Percentiles rank a stretch among this genome's conserved stretches.
phyloP scores from a whole-genome alignment of 2,329 filamentous ascomycete species.

The Xylariomycetidae sp. region DNA sequence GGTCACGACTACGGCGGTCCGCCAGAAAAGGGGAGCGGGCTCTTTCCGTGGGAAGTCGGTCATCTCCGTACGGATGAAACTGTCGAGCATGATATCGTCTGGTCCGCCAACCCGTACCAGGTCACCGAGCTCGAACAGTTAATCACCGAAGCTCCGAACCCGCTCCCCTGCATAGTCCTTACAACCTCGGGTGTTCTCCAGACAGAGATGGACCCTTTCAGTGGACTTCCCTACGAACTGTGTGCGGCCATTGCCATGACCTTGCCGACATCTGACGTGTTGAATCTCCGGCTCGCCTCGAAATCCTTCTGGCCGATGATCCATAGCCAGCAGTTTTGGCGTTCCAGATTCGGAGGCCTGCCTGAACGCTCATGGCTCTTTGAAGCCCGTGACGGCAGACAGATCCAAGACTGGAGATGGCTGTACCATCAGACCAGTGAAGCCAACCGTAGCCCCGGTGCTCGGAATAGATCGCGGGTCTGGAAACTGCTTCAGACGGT shows the following conservation, averaged over 20 bases:
- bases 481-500: neutral
- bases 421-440: neutral
- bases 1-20: neutral
- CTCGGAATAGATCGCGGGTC: neutral
- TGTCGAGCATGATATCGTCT: neutral
- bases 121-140: neutral
- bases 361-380: neutral
- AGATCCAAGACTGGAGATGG: neutral
- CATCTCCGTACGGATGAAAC: too few species aligned
- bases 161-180: neutral
- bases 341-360: neutral
- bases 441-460: neutral
- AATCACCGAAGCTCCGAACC: neutral
- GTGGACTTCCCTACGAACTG: neutral
- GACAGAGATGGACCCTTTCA: neutral
- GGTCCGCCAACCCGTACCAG: neutral
- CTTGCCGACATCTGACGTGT: neutral
- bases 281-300: neutral
- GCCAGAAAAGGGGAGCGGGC: too few species aligned
- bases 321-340: neutral
- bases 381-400: neutral
- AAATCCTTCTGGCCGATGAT: neutral
- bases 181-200: neutral
- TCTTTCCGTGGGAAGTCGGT: too few species aligned
- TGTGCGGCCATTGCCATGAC: neutral